These are phyloP conservation scores for Leptographium wingfieldii DNA, from an alignment of 2,329 filamentous ascomycete genomes.

Conservation along the genomic window DNA sequence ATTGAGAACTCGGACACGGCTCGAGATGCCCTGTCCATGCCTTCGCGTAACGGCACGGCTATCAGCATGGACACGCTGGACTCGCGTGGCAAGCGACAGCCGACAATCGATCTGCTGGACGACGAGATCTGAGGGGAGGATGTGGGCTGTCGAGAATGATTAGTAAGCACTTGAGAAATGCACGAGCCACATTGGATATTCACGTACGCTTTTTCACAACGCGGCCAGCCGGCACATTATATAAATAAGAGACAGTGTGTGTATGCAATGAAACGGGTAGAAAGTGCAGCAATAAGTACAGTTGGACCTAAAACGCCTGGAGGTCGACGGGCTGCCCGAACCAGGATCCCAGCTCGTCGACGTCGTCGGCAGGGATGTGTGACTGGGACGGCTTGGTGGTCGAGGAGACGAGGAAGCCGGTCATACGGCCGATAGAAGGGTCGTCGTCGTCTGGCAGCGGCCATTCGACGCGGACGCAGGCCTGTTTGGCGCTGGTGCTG, in stretches of 20 bases:
- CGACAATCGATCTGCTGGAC: slow-evolving; percentile 18
- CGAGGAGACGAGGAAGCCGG: slow-evolving; percentile 53
- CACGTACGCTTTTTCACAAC: no score
- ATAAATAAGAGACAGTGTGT: not conserved
- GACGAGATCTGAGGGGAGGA: slow-evolving; percentile 39
- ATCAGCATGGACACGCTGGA: slow-evolving; percentile 50
- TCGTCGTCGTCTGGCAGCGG: slow-evolving; percentile 30
- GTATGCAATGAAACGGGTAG: not conserved
- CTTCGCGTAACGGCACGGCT: slow-evolving; percentile 22
- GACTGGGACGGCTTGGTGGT: slow-evolving; percentile 24
- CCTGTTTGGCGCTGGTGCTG: slow-evolving; percentile 2
- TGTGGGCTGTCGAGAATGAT: not conserved
- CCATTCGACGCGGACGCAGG: slow-evolving; percentile 70
- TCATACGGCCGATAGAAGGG: slow-evolving; percentile 59
- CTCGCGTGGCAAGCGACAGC: slow-evolving; percentile 41
- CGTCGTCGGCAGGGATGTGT: slow-evolving; percentile 33
- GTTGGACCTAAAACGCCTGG: slow-evolving; percentile 49
- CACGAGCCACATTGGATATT: no score
- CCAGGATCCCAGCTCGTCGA: slow-evolving; percentile 51
- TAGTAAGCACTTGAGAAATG: no score
- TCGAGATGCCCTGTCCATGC: slow-evolving; percentile 70
- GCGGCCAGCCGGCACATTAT: no score
- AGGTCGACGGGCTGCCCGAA: slow-evolving; percentile 62
- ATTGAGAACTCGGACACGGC: slow-evolving; percentile 78
- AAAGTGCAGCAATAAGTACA: not conserved